Base-by-base conservation (phyloP, 192 early-diverging fungal genomes). In the Fimicolochytrium jonesii region DNA sequence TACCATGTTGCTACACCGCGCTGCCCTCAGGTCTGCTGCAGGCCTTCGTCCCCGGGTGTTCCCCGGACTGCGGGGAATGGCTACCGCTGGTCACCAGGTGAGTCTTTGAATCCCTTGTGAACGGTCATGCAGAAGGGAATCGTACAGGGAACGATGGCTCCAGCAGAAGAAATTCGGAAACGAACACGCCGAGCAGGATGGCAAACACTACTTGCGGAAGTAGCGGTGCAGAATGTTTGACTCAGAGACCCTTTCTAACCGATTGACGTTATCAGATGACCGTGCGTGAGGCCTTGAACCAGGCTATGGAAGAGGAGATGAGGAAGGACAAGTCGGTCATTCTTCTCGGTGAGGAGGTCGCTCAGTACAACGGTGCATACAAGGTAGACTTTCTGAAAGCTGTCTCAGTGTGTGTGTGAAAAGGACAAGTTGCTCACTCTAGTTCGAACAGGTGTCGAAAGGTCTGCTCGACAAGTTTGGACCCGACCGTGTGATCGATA, bases 351-450 rank as follows among this genome's bases (percentile, higher is more conserved):
- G 95, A 98, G 74, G 95, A 98, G 64, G 95, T 98, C 52, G 95
- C 91, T 54, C 95, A 95, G 73, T 98, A 98, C 83, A 98, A 96
- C 74, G 95, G 95, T 64, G 94, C 95, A 25, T 98, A 98, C 88
- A 98, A 98, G 89, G 93, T 93, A 79, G 43, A n/a, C n/a, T n/a
- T n/a, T n/a, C n/a, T n/a, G n/a, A n/a, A n/a, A n/a, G n/a, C n/a
- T n/a, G n/a, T n/a, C n/a, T n/a, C n/a, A n/a, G n/a, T n/a, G n/a
- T n/a, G n/a, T n/a, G n/a, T n/a, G n/a, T n/a, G n/a, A n/a, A n/a
- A n/a, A n/a, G n/a, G n/a, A n/a, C n/a, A n/a, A n/a, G n/a, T n/a
- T n/a, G n/a, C n/a, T n/a, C n/a, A n/a, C n/a, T n/a, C n/a, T n/a
- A n/a, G n/a, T n/a, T n/a, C n/a, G n/a, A n/a, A n/a, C n/a, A 94